These are phyloP conservation scores for Ocimum tenuiflorum DNA, from an alignment of 257 asterid species.

Conservation along the genomic window DNA sequence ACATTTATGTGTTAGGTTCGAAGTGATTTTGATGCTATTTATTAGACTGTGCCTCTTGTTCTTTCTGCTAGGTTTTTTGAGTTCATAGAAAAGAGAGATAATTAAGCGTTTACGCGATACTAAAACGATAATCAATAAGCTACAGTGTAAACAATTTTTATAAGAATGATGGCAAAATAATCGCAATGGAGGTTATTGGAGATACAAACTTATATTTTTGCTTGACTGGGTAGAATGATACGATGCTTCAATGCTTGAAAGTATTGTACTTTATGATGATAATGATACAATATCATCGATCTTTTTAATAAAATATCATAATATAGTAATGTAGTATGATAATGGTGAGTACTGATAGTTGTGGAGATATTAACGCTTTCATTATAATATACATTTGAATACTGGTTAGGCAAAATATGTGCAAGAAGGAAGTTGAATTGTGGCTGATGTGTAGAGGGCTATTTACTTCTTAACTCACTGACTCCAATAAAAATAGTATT, in stretches of 20 bases:
- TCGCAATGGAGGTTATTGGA: neutral
- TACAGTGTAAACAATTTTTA: no score
- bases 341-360: neutral
- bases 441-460: neutral
- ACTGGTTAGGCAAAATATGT: neutral
- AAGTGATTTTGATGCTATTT: no score
- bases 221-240: no score
- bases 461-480: neutral
- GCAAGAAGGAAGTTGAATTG: neutral
- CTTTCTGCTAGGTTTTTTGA: no score
- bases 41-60: no score
- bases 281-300: no score
- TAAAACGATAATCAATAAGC: no score
- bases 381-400: neutral
- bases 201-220: no score
- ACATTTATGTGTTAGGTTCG: neutral
- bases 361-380: neutral
- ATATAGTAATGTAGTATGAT: neutral
- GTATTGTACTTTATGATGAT: neutral
- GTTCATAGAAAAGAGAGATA: no score
- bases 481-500: neutral
- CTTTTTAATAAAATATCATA: no score
- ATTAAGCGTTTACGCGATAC: no score
- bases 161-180: neutral
- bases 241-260: neutral